Conservation (phyloP, 2,329 filamentous ascomycete genomes). For the Claviceps spartinae region DNA sequence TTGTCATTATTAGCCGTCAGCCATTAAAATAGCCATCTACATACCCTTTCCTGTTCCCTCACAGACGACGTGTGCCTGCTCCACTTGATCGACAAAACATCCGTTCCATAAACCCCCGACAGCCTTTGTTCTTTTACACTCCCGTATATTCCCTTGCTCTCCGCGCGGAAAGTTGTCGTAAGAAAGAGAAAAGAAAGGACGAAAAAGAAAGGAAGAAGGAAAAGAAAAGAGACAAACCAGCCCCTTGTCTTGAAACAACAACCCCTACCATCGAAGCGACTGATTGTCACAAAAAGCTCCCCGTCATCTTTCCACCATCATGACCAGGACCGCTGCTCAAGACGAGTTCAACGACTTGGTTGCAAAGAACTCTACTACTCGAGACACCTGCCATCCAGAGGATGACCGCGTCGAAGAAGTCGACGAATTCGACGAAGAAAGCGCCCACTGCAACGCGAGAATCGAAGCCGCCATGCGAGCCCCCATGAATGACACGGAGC, state of each 20-base stretch:
- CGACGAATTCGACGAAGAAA: conserved; percentile 44
- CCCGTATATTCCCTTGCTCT: not conserved
- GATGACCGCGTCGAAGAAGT: conserved; percentile 10
- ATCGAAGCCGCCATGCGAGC: conserved; percentile 55
- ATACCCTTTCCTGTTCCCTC: not conserved
- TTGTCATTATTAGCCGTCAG: not conserved
- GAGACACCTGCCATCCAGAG: conserved; percentile 30
- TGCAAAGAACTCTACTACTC: conserved; percentile 34
- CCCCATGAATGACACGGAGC: conserved; percentile 35
- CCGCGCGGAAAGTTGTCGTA: not conserved
- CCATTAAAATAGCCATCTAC: not conserved
- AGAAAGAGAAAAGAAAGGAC: not conserved
- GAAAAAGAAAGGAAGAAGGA: not conserved
- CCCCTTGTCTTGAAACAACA: not conserved
- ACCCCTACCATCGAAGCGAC: not conserved
- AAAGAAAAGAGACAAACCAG: not conserved
- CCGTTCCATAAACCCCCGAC: conserved; percentile 11
- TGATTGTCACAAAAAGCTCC: conserved; percentile 1
- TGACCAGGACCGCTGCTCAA: conserved; percentile 48
- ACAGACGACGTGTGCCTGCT: not conserved
- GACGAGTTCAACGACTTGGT: conserved; percentile 54
- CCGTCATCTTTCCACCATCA: conserved; percentile 19
- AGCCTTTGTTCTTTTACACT: not conserved
- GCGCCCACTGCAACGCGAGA: conserved; percentile 35
- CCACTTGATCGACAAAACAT: conserved; percentile 21